A percentile compares a stretch with the other conserved stretches of the same genome.
Conservation (phyloP, 352 stramenopile species). For the Globisporangium splendens region DNA sequence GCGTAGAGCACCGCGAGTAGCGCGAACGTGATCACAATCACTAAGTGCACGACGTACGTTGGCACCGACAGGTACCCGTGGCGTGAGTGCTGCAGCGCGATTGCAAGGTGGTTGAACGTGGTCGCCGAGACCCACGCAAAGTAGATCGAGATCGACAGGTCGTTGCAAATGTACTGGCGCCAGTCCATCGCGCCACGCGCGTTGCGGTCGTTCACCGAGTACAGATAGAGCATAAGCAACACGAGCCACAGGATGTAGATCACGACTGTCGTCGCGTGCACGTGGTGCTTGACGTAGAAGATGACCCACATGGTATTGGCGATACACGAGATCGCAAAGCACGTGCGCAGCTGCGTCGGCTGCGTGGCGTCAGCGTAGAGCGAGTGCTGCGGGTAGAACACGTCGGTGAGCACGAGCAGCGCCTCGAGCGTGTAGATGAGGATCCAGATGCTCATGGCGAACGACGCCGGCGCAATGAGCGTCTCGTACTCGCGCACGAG, state of each 20-base stretch:
- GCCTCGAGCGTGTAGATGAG: slow-evolving; percentile 64
- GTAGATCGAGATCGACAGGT: slow-evolving; percentile 72
- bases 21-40: slow-evolving; percentile 53
- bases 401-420: slow-evolving; percentile 56
- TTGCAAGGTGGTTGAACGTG: slow-evolving; percentile 61
- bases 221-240: slow-evolving; percentile 73
- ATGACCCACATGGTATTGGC: slow-evolving; percentile 68
- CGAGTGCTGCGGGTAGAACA: slow-evolving; percentile 60
- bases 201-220: slow-evolving; percentile 73
- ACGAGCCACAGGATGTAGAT: slow-evolving; percentile 73
- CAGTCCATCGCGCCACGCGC: slow-evolving; percentile 45
- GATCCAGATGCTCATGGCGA: slow-evolving; percentile 63
- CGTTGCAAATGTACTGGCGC: slow-evolving; percentile 69
- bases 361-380: slow-evolving; percentile 72
- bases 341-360: slow-evolving; percentile 54
- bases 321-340: slow-evolving; percentile 62
- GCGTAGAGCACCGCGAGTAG: slow-evolving; percentile 58
- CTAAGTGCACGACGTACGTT: slow-evolving; percentile 64
- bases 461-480: slow-evolving; percentile 63
- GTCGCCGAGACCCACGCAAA: slow-evolving; percentile 75
- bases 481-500: slow-evolving; percentile 63
- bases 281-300: slow-evolving; percentile 47
- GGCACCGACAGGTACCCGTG: slow-evolving; percentile 47
- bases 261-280: slow-evolving; percentile 50
- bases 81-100: slow-evolving; percentile 58